Evolutionary conservation across 495 filamentous ascomycete genomes (phyloP).

Genomic region (Podospora anserina): DNA sequence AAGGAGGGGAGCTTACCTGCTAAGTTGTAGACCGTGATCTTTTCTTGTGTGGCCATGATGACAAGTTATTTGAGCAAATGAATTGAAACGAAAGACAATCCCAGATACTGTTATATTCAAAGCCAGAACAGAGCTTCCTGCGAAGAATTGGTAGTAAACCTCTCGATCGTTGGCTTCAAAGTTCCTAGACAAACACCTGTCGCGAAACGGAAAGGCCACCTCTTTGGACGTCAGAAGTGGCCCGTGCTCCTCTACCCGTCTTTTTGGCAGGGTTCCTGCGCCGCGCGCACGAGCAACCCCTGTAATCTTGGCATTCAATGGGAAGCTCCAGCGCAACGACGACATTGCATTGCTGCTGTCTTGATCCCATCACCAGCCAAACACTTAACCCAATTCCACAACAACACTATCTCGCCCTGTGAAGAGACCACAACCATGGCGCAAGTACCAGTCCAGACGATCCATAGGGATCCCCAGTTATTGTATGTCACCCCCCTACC

Average conservation of each 20-base stretch:
- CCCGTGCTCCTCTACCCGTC: background rate
- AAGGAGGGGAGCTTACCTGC: conserved; percentile 46
- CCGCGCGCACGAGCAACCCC: conserved; percentile 5
- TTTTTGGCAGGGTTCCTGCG: background rate
- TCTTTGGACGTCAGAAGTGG: conserved; percentile 16
- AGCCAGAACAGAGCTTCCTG: background rate
- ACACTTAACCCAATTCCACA: background rate
- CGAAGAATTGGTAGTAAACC: background rate
- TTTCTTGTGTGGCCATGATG: conserved; percentile 47
- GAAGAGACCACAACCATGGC: conserved; percentile 61
- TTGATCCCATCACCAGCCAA: background rate
- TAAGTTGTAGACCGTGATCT: conserved; percentile 66
- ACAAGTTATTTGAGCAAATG: background rate
- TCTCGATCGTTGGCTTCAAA: background rate
- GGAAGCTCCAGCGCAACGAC: conserved; percentile 12
- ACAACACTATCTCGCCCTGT: background rate
- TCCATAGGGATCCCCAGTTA: conserved; percentile 96
- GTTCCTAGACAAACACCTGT: background rate
- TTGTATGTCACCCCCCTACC: conserved; percentile 58
- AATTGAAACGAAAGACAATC: background rate
- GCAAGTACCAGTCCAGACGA: conserved; percentile 83
- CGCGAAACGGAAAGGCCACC: conserved; percentile 26
- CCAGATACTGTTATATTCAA: background rate
- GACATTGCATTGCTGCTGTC: background rate
- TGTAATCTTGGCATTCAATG: conserved; percentile 9